These are phyloP conservation scores for Allium cepa DNA, from an alignment of 106 monocot species.

Conservation along the genomic window DNA sequence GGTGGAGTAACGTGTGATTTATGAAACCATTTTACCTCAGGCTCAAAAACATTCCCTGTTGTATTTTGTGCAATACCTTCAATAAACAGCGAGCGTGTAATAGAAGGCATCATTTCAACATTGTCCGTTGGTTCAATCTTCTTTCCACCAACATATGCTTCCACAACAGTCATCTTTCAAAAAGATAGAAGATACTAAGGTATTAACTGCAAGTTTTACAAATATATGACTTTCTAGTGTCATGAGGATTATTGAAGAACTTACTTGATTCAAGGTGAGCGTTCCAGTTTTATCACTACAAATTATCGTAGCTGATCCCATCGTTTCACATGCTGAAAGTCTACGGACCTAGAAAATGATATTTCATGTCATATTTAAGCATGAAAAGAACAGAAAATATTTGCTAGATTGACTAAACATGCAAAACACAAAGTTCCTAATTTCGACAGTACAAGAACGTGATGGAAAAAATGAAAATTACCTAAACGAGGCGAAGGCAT, in stretches of 20 bases:
- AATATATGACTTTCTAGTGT: not conserved
- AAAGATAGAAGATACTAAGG: too few relatives aligned
- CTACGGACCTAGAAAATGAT: slow-evolving; percentile 53
- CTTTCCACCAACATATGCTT: slow-evolving; percentile 61
- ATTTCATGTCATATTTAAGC: not conserved
- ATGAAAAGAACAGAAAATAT: too few relatives aligned
- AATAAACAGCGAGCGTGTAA: slow-evolving; percentile 37
- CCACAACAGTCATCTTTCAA: slow-evolving; percentile 88
- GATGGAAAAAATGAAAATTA: too few relatives aligned
- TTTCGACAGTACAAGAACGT: too few relatives aligned
- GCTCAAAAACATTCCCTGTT: slow-evolving; percentile 71
- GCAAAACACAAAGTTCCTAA: not conserved
- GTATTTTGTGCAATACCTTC: slow-evolving; percentile 96
- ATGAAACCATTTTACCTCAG: slow-evolving; percentile 40
- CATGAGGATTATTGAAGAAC: not conserved
- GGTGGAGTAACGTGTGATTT: too few relatives aligned
- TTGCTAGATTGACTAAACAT: not conserved
- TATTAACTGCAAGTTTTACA: too few relatives aligned
- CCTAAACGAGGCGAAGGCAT: too few relatives aligned
- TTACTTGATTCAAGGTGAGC: slow-evolving; percentile 84
- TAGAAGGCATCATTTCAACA: slow-evolving; percentile 31
- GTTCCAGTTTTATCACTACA: slow-evolving; percentile 98
- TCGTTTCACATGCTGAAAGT: slow-evolving; percentile 97
- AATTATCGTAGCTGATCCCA: slow-evolving; percentile 97
- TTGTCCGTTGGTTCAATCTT: slow-evolving; percentile 42